Conservation (phyloP, 371 early-diverging fungal genomes). For the Mortierella sp. region DNA sequence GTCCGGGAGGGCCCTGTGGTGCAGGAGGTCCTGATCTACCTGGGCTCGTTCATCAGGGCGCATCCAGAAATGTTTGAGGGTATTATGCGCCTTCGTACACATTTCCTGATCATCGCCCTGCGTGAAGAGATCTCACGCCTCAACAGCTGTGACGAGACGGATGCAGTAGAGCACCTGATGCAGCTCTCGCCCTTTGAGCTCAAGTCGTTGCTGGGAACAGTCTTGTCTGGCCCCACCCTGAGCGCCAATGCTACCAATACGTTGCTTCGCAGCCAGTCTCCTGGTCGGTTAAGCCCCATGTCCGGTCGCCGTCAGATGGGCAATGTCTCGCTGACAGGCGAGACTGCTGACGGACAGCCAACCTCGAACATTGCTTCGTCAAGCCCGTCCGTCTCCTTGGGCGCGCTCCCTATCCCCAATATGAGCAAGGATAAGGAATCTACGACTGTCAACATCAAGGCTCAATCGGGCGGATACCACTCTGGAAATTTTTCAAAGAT, state of each 20-base stretch:
- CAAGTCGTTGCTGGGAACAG: slow-evolving; percentile 78
- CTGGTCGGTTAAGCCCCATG: slow-evolving; percentile 57
- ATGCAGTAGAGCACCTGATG: slow-evolving; percentile 85
- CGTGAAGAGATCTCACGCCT: slow-evolving; percentile 86
- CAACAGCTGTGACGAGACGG: slow-evolving; percentile 79
- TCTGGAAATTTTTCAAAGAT: slow-evolving; percentile 83
- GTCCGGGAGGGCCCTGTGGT: slow-evolving; percentile 88
- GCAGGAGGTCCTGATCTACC: slow-evolving; percentile 86
- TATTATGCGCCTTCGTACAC: slow-evolving; percentile 86
- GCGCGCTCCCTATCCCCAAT: slow-evolving; percentile 34
- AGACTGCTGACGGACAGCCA: slow-evolving; percentile 18
- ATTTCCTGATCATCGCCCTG: slow-evolving; percentile 85
- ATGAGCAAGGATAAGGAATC: slow-evolving; percentile 28
- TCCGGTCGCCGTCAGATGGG: slow-evolving; percentile 17
- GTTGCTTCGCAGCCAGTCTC: slow-evolving; percentile 62
- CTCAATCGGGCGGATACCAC: slow-evolving; percentile 79
- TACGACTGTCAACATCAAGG: slow-evolving; percentile 56
- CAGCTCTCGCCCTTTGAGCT: slow-evolving; percentile 85
- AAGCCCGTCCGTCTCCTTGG: slow-evolving; percentile 19
- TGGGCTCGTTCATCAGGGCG: slow-evolving; percentile 81
- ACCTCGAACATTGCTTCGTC: slow-evolving; percentile 32
- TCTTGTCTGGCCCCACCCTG: slow-evolving; percentile 76
- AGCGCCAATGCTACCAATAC: slow-evolving; percentile 59
- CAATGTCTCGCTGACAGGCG: slow-evolving; percentile 11
- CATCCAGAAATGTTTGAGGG: slow-evolving; percentile 83